Percentiles rank a stretch among this genome's conserved stretches.
Evolutionary conservation across 2,329 filamentous ascomycete species (phyloP).

Genomic region (Purpureocillium takamizusanense): DNA sequence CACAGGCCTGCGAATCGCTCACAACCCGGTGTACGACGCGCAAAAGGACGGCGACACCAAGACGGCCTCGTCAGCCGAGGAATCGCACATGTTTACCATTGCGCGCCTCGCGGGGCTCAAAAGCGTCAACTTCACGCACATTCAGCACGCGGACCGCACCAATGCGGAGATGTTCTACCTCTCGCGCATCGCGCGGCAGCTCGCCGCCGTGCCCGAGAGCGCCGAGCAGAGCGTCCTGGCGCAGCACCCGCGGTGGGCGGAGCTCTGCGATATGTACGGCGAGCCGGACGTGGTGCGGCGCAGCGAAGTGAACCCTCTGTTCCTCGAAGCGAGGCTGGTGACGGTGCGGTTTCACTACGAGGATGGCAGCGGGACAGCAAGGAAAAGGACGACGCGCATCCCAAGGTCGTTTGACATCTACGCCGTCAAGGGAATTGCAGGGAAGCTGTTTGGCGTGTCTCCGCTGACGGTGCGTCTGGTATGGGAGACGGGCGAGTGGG

Average conservation of each 20-base stretch:
- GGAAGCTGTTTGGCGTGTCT: conserved; percentile 55
- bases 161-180: conserved; percentile 95
- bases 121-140: conserved; percentile 63
- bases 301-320: conserved; percentile 60
- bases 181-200: conserved; percentile 68
- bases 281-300: conserved; percentile 54
- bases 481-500: conserved; percentile 89
- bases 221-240: conserved; percentile 46
- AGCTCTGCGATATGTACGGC: conserved; percentile 69
- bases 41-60: conserved; percentile 29
- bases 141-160: conserved; percentile 64
- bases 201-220: conserved; percentile 49
- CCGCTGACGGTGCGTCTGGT: conserved; percentile 60
- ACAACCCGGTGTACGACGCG: conserved; percentile 74
- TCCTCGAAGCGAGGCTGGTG: conserved; percentile 71
- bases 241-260: conserved; percentile 61
- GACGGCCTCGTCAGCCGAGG: conserved; percentile 50
- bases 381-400: conserved; percentile 38
- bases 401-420: conserved; percentile 77
- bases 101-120: conserved; percentile 62
- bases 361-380: conserved; percentile 1
- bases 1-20: conserved; percentile 65
- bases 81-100: conserved; percentile 82
- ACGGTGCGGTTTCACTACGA: conserved; percentile 44
- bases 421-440: conserved; percentile 68